Percentiles rank a stretch among this genome's conserved stretches.
Evolutionary conservation across 306 rosid genomes (phyloP).

Genomic region (Castanea sativa): DNA sequence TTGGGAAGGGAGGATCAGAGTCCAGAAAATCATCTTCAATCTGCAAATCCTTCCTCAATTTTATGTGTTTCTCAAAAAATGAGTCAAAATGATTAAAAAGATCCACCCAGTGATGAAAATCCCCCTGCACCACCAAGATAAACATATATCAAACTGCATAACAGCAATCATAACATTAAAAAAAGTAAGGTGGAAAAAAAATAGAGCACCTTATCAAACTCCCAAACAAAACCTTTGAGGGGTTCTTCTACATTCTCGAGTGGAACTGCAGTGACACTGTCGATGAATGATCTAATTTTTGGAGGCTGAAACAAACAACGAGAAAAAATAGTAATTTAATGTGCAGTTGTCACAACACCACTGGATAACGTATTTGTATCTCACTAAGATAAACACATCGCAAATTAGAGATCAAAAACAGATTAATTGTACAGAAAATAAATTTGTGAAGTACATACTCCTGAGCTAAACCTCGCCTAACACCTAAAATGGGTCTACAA

Average conservation of each 20-base stretch:
- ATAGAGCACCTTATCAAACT: constrained; percentile 77
- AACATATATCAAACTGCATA: constrained; percentile 33
- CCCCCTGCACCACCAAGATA: constrained; percentile 70
- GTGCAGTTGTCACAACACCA: not conserved
- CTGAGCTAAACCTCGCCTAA: not conserved
- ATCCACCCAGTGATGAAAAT: constrained; percentile 99
- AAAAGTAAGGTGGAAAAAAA: constrained; percentile 24
- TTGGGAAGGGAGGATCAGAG: constrained; percentile 85
- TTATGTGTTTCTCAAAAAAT: constrained; percentile 88
- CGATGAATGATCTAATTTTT: constrained; percentile 75
- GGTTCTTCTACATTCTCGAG: constrained; percentile 85
- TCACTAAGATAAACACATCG: constrained; percentile 4
- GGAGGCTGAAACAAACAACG: constrained; percentile 74
- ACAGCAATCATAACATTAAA: constrained; percentile 12
- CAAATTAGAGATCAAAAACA: not conserved
- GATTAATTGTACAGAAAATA: constrained; percentile 2
- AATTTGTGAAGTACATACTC: not conserved
- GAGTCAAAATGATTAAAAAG: constrained; percentile 96
- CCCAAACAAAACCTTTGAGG: constrained; percentile 81
- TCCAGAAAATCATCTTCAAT: constrained; percentile 71
- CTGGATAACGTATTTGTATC: not conserved
- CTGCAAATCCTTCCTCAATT: constrained; percentile 91
- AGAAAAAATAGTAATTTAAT: constrained; percentile 22
- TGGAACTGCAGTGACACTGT: constrained; percentile 76
- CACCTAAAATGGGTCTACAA: not conserved